phyloP scores from a whole-genome alignment of 2,329 filamentous ascomycete species.

The Xylaria sp. region DNA sequence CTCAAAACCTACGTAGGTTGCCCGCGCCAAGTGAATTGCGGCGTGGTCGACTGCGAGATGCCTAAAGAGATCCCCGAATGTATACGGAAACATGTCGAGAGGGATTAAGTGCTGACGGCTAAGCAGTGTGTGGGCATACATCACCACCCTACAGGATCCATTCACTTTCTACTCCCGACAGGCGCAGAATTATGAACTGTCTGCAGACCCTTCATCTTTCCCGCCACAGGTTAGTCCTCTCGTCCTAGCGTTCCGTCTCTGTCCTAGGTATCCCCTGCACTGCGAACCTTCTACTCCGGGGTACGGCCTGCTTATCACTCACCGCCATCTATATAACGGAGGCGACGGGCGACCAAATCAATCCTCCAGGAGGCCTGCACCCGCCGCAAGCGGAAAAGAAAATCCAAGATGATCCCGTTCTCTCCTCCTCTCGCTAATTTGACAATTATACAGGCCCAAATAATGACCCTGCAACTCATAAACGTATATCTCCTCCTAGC shows the following conservation, averaged over 20 bases:
- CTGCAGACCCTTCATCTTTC: constrained; percentile 22
- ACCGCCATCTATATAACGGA: too few species aligned
- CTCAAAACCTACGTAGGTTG: constrained; percentile 8
- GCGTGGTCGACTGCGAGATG: not conserved
- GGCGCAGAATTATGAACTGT: constrained; percentile 39
- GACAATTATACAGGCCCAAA: constrained; percentile 36
- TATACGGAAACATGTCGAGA: not conserved
- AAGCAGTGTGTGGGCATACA: constrained; percentile 43
- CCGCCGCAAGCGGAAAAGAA: too few species aligned
- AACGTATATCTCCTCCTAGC: constrained; percentile 51
- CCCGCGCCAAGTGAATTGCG: not conserved
- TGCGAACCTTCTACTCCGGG: not conserved
- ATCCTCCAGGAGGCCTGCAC: too few species aligned
- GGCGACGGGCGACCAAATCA: too few species aligned
- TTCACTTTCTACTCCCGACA: constrained; percentile 47
- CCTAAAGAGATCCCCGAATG: not conserved
- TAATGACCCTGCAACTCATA: constrained; percentile 46
- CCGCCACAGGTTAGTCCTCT: constrained; percentile 32
- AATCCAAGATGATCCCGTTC: constrained; percentile 16
- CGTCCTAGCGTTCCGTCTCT: not conserved
- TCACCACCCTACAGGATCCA: constrained; percentile 43
- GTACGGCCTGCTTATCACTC: too few species aligned
- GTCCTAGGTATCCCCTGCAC: not conserved
- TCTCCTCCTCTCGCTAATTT: constrained; percentile 5
- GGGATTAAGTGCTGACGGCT: constrained; percentile 5